Base-by-base conservation (phyloP, 2,329 filamentous ascomycete species). In the Colletotrichum sp. region DNA sequence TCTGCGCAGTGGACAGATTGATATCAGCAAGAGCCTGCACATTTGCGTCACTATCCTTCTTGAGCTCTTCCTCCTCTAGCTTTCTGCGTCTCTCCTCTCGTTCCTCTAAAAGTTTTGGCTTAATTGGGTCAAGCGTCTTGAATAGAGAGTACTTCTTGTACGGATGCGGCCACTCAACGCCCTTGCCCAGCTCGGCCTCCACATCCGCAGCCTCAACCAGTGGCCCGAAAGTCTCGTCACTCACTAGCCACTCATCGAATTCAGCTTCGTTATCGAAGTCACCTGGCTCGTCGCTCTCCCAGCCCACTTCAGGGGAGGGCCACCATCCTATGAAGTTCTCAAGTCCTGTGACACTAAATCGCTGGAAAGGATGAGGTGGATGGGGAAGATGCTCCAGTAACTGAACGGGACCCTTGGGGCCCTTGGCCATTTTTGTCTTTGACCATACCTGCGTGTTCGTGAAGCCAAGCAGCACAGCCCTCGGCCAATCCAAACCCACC, bases 401-500 rank as follows among this genome's bases (percentile, higher is more conserved):
- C 6, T 48, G 39, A 1, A n/a, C 9, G 5, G 39, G 39, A n/a
- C 39, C 39, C 39, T 48, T 48, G 39, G 18, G 39, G 39, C 39
- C 39, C 0, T 2, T 48, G 5, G 39, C 39, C 39, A 12, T 5
- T 48, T 48, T n/a, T 10, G 39, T 48, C 18, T 48, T n/a, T n/a
- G 39, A 48, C 39, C 39, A 48, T 1, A 48, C 39, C 39, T n/a
- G 0, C 0, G 39, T 10, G 3, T 48, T 48, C 1, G 39, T n/a
- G 36, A 39, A 39, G 0, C 39, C 39, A 0, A 48, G 0, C 39
- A 48, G 0, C 39, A 48, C 39, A 4, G 39, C 39, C 1, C 39
- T 0, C 3, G 39, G 39, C 3, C 3, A 48, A 48, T n/a, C 18
- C 18, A 48, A 1, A n/a, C 18, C 0, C 0, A 12, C 3, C 10